These are phyloP conservation scores for Haplosporangium sp. DNA, from an alignment of 371 early-diverging fungal species.

Conservation along the genomic window DNA sequence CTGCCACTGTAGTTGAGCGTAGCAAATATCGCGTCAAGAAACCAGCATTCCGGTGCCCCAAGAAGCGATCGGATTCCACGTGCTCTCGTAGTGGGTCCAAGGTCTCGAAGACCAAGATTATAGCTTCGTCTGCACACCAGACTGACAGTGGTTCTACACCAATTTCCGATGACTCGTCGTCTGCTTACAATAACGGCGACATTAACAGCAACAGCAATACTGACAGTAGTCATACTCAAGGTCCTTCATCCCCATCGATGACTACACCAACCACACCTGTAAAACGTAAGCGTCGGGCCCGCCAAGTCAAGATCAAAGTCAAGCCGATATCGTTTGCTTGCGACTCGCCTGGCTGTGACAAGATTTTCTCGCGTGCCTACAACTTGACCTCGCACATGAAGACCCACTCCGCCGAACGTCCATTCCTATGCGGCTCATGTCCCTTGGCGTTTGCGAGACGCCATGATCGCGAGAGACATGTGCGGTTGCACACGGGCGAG, in stretches of 20 bases:
- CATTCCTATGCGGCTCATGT: slow-evolving; percentile 72
- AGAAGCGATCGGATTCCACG: neutral
- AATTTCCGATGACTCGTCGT: too few relatives aligned
- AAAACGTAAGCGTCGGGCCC: slow-evolving; percentile 19
- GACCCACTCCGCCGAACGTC: slow-evolving; percentile 72
- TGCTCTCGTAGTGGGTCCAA: slow-evolving; percentile 1
- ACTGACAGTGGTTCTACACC: too few relatives aligned
- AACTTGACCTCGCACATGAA: slow-evolving; percentile 86
- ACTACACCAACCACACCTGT: too few relatives aligned
- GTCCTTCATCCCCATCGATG: too few relatives aligned
- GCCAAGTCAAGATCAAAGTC: slow-evolving; percentile 27
- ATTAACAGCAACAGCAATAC: too few relatives aligned
- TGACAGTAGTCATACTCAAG: too few relatives aligned
- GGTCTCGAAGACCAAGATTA: neutral
- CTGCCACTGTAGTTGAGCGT: neutral
- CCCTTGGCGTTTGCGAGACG: slow-evolving; percentile 71
- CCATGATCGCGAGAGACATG: slow-evolving; percentile 85
- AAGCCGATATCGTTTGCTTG: slow-evolving; percentile 41
- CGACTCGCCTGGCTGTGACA: slow-evolving; percentile 63
- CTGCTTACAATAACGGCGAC: too few relatives aligned
- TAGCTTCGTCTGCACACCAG: neutral
- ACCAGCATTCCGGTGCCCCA: neutral
- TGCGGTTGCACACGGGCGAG: slow-evolving; percentile 70
- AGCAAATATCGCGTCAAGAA: too few relatives aligned
- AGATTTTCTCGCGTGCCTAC: slow-evolving; percentile 80